A percentile compares a stretch with the other conserved stretches of the same genome.
Evolutionary conservation across 2,329 filamentous ascomycete species (phyloP).

Genomic region (Xylaria sp.): DNA sequence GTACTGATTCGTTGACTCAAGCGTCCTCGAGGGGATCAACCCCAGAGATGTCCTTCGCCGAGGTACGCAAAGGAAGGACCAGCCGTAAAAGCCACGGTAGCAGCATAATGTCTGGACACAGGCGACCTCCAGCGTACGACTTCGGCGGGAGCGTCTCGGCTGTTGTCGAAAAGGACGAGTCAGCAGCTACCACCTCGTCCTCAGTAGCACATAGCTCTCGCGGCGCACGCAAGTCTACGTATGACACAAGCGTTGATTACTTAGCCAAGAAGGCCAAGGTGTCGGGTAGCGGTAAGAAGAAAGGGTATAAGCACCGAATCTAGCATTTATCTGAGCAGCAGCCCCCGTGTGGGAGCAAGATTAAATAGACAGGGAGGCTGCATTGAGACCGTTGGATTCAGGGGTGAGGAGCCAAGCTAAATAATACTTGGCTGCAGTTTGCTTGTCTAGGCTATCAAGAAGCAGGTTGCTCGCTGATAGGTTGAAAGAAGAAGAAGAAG

Average conservation of each 20-base stretch:
- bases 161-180: constrained; percentile 42
- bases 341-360: not conserved
- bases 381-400: not conserved
- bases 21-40: constrained; percentile 49
- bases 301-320: constrained; percentile 43
- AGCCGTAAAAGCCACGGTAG: constrained; percentile 52
- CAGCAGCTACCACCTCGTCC: constrained; percentile 32
- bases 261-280: constrained; percentile 43
- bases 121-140: constrained; percentile 42
- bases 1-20: constrained; percentile 40
- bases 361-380: not conserved
- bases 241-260: constrained; percentile 41
- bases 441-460: not conserved
- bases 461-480: not conserved
- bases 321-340: constrained; percentile 37
- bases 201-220: constrained; percentile 39
- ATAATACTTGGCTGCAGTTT: not conserved
- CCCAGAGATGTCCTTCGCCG: constrained; percentile 52
- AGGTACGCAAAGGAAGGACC: constrained; percentile 52
- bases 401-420: not conserved
- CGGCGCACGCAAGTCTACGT: constrained; percentile 38
- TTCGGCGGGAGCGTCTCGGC: constrained; percentile 38
- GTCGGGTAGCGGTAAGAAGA: constrained; percentile 44
- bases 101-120: constrained; percentile 39
- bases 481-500: too few species aligned